A percentile compares a stretch with the other conserved stretches of the same genome.
Conservation (phyloP, 2,329 filamentous ascomycete genomes). For the Scytalidium lignicola region DNA sequence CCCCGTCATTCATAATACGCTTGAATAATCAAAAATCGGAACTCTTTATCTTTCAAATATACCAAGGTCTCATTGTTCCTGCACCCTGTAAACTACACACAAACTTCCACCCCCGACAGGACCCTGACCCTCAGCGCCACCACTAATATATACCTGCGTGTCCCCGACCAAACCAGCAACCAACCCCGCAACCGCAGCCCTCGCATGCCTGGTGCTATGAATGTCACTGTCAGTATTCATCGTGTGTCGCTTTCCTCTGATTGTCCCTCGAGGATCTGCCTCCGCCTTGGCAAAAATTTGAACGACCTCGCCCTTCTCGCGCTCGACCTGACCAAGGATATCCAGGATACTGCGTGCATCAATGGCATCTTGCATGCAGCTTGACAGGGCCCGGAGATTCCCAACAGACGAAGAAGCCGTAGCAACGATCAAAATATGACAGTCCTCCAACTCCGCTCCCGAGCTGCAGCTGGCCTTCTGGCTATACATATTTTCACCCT, state of each 20-base stretch:
- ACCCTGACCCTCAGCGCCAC: conserved; percentile 29
- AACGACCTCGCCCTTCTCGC: conserved; percentile 17
- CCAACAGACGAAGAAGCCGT: conserved; percentile 12
- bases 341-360: conserved; percentile 19
- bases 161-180: conserved; percentile 26
- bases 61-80: not conserved
- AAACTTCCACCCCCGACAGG: conserved; percentile 26
- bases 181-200: conserved; percentile 27
- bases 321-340: conserved; percentile 14
- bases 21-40: too few relatives aligned
- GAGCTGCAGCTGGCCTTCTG: conserved; percentile 26
- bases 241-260: conserved; percentile 25
- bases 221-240: conserved; percentile 28
- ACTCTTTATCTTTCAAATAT: too few relatives aligned
- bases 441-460: conserved; percentile 28
- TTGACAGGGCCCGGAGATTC: conserved; percentile 15
- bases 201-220: conserved; percentile 28
- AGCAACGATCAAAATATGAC: conserved; percentile 28
- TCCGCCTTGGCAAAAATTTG: conserved; percentile 29
- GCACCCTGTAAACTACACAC: conserved; percentile 23
- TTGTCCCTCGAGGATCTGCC: conserved; percentile 21
- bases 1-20: too few relatives aligned
- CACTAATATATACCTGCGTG: conserved; percentile 25
- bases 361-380: conserved; percentile 25
- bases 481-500: conserved; percentile 20